Evolutionary conservation across 1,284 basidiomycete species (phyloP).

Genomic region (Afroboletus lepidellus): DNA sequence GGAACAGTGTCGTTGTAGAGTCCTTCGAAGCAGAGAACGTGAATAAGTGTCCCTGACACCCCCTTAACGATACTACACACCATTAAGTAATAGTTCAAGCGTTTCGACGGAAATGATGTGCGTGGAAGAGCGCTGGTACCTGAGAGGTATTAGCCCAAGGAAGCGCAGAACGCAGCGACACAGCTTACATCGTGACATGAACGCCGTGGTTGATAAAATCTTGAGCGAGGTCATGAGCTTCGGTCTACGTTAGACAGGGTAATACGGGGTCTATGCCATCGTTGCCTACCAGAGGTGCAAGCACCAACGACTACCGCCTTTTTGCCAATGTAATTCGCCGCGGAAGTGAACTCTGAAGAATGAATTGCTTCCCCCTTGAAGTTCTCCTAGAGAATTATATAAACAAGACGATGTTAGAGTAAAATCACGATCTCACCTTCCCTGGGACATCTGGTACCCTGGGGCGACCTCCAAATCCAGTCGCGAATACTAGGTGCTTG

Average conservation of each 20-base stretch:
- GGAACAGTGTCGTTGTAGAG: slow-evolving; percentile 27
- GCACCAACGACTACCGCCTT: slow-evolving; percentile 45
- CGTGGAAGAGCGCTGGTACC: slow-evolving; percentile 33
- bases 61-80: slow-evolving; percentile 13
- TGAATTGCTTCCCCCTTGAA: slow-evolving; percentile 36
- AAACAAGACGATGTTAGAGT: background rate
- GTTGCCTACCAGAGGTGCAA: slow-evolving; percentile 37
- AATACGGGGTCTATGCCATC: background rate
- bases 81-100: slow-evolving; percentile 13
- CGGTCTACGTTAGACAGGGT: slow-evolving; percentile 2
- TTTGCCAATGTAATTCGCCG: slow-evolving; percentile 40
- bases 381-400: slow-evolving; percentile 10
- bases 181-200: slow-evolving; percentile 29
- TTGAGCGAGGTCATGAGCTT: slow-evolving; percentile 31
- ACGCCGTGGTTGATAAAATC: slow-evolving; percentile 25
- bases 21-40: background rate
- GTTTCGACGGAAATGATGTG: slow-evolving; percentile 22
- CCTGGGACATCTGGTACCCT: slow-evolving; percentile 32
- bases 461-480: slow-evolving; percentile 40
- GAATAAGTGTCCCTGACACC: background rate
- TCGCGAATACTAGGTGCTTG: slow-evolving; percentile 41
- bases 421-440: slow-evolving; percentile 8
- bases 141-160: slow-evolving; percentile 10
- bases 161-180: no score
- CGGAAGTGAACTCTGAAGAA: slow-evolving; percentile 38